A percentile compares a stretch with the other conserved stretches of the same genome.
phyloP scores from a whole-genome alignment of 495 filamentous ascomycete genomes.

The Podospora tetraspora region DNA sequence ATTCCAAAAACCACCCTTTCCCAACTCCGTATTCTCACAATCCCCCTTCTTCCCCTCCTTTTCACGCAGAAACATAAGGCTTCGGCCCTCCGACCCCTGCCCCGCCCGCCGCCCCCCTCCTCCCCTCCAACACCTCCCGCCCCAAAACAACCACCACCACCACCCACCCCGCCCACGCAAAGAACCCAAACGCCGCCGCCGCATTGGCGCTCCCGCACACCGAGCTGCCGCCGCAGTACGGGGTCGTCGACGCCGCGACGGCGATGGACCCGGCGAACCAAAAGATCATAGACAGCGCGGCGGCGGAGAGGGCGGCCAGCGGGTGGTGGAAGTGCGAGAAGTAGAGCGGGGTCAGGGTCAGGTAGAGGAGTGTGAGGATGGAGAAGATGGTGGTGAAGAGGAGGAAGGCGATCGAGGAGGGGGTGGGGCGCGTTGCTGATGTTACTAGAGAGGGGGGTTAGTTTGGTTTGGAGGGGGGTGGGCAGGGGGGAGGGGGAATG shows the following conservation, averaged over 20 bases:
- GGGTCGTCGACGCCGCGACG: constrained; percentile 53
- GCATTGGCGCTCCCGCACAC: constrained; percentile 41
- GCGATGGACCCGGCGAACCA: constrained; percentile 85
- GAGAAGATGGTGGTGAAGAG: constrained; percentile 71
- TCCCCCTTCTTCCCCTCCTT: background rate
- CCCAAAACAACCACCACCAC: constrained; percentile 36
- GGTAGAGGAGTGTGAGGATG: constrained; percentile 60
- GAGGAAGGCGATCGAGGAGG: constrained; percentile 57
- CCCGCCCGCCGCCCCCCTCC: constrained; percentile 28
- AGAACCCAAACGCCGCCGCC: constrained; percentile 44
- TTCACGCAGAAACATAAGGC: constrained; percentile 29
- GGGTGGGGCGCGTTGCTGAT: constrained; percentile 29
- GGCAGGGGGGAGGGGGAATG: constrained; percentile 18
- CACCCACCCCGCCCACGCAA: constrained; percentile 40
- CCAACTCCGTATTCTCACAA: background rate
- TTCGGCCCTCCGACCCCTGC: constrained; percentile 21
- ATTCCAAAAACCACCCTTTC: background rate
- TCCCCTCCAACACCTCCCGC: constrained; percentile 30
- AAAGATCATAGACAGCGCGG: constrained; percentile 72
- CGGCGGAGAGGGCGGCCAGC: constrained; percentile 58
- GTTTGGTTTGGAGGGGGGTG: too few relatives aligned
- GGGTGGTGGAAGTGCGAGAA: constrained; percentile 53
- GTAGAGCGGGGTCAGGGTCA: constrained; percentile 57
- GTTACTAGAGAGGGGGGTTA: background rate
- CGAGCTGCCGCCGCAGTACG: constrained; percentile 25